Percentiles rank a stretch among this genome's conserved stretches.
Evolutionary conservation across 2,329 filamentous ascomycete species (phyloP).

Genomic region (Colletotrichum nymphaeae): DNA sequence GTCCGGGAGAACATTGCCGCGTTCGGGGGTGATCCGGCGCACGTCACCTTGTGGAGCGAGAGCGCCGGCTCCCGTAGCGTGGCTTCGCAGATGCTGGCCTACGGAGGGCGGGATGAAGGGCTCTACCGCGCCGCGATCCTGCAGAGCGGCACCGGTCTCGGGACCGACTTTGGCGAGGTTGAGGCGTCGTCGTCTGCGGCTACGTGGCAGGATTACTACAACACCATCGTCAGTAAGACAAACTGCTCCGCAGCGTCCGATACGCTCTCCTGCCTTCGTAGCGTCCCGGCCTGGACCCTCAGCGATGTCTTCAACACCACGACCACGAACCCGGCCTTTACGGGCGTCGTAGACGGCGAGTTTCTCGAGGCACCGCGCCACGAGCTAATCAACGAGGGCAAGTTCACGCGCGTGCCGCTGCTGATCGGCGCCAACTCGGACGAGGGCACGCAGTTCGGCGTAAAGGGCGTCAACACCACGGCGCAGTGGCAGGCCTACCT

Average conservation of each 20-base stretch:
- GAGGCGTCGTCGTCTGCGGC: slow-evolving; percentile 24
- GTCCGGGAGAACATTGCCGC: slow-evolving; percentile 61
- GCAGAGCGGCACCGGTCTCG: slow-evolving; percentile 57
- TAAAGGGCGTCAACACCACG: slow-evolving; percentile 64
- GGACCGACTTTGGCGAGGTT: slow-evolving; percentile 47
- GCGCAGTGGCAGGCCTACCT: slow-evolving; percentile 60
- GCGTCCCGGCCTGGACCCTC: slow-evolving; percentile 44
- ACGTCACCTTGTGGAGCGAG: slow-evolving; percentile 66
- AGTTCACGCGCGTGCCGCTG: slow-evolving; percentile 73
- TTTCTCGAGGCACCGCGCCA: slow-evolving; percentile 56
- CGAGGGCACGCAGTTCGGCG: slow-evolving; percentile 69
- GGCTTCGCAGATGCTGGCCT: slow-evolving; percentile 61
- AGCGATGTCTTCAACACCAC: slow-evolving; percentile 43
- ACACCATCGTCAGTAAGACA: slow-evolving; percentile 29
- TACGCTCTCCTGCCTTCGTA: slow-evolving; percentile 45
- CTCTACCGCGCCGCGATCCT: slow-evolving; percentile 65
- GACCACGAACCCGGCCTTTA: slow-evolving; percentile 39
- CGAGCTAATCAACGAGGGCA: slow-evolving; percentile 64
- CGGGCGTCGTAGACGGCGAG: slow-evolving; percentile 48
- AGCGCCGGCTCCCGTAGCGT: slow-evolving; percentile 63
- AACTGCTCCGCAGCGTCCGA: slow-evolving; percentile 39
- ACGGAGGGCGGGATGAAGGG: slow-evolving; percentile 62
- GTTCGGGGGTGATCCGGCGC: slow-evolving; percentile 59
- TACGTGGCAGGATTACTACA: slow-evolving; percentile 36
- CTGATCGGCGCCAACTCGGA: slow-evolving; percentile 74